Evolutionary conservation across 768 basidiomycete genomes (phyloP), one percentile per base, ranked within the genome.

Genomic region (Boletus rubescentipes): DNA sequence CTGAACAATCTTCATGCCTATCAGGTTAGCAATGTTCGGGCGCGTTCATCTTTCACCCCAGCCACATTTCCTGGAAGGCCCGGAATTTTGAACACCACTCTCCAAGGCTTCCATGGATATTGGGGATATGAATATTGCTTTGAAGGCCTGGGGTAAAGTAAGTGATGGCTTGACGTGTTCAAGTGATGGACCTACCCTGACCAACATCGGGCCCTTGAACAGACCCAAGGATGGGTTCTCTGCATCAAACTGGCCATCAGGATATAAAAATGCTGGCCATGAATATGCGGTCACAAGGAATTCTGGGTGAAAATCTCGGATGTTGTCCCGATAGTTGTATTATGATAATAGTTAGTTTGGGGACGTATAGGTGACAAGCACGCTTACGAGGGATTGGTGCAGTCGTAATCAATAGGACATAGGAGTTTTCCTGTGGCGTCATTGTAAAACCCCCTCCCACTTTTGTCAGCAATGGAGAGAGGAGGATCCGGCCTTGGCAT

Each of bases 181-280:
- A n/a, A n/a, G n/a, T n/a, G n/a, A n/a, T n/a, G n/a, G 3, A 42
- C 46, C 5, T 6, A 46, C 54, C 45, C 18, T 51, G 4, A 35
- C 23, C 7, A 57, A 37, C 1, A 53, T 16, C 10, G 18, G 3
- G 5, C 32, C 26, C 34, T 38, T 39, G 18, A 57, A 57, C 6
- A 57, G 37, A 0, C 51, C 47, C 1, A 41, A 21, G 15, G 26
- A 23, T 2, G 20, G 54, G 4, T 46, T 16, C 5, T 40, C 9
- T 2, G 37, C 20, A 1, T 53, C 32, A 15, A 9, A 53, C 16
- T 23, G 3, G 31, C 46, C 30, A 37, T 11, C 29, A 14, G 39
- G 12, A 30, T 57, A 57, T 12, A 57, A 10, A 6, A 57, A 57
- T 8, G 23, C 5, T 0, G 47, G 51, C 55, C 55, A 57, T 6